Percentiles rank a stretch among this genome's conserved stretches.
phyloP scores from a whole-genome alignment of 202 grass and related monocot genomes.

The Setaria viridis region DNA sequence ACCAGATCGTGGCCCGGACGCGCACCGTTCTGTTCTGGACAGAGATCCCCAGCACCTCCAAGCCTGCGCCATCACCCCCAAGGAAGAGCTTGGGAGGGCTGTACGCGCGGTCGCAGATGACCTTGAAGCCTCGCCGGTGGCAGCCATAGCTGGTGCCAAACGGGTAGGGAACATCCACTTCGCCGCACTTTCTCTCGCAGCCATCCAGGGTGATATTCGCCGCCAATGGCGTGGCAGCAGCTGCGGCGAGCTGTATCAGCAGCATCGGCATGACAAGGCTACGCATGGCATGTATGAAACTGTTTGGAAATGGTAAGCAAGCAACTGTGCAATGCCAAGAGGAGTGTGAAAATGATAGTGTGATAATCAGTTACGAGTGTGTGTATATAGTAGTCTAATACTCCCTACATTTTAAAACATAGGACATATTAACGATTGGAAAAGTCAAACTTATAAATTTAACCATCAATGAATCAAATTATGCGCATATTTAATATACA shows the following conservation, averaged over 20 bases:
- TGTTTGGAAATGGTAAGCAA: background rate
- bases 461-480: no score
- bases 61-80: background rate
- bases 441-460: no score
- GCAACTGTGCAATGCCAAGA: background rate
- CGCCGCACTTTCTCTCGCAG: constrained; percentile 50
- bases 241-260: background rate
- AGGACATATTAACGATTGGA: no score
- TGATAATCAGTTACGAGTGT: background rate
- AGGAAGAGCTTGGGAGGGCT: constrained; percentile 58
- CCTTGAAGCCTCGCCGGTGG: constrained; percentile 49
- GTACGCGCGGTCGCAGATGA: constrained; percentile 46
- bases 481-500: no score
- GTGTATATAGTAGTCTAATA: background rate
- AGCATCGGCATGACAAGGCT: background rate
- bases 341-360: background rate
- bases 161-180: constrained; percentile 48
- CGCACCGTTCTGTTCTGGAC: constrained; percentile 34
- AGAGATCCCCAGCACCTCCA: constrained; percentile 55
- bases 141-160: constrained; percentile 50
- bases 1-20: constrained; percentile 28
- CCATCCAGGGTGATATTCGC: constrained; percentile 9
- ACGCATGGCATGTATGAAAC: background rate
- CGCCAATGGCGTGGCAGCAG: background rate
- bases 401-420: background rate